phyloP scores from a whole-genome alignment of 1,139 yeast genomes.

The Blastobotrys buckinghamii region DNA sequence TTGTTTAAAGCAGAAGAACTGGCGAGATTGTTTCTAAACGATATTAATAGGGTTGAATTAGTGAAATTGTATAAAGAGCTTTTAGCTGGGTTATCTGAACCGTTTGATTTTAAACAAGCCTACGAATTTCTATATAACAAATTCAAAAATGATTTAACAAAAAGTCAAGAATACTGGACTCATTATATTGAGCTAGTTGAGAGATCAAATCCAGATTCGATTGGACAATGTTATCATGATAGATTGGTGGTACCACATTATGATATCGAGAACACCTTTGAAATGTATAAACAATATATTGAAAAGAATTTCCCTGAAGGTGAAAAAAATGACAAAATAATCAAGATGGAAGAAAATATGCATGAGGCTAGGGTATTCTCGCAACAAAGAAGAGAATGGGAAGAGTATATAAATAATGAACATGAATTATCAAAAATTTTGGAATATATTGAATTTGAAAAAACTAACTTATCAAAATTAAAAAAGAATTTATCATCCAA shows the following conservation, averaged over 20 bases:
- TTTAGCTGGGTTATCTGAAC: not conserved
- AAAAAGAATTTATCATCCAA: constrained; percentile 14
- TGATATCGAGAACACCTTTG: constrained; percentile 40
- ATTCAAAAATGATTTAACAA: not conserved
- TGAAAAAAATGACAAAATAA: too few species aligned
- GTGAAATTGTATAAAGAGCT: not conserved
- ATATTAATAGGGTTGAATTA: not conserved
- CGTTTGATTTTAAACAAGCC: not conserved
- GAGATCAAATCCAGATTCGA: too few species aligned
- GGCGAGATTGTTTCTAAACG: not conserved
- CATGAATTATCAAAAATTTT: constrained; percentile 22
- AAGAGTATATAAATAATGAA: constrained; percentile 9
- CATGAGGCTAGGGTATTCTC: too few species aligned
- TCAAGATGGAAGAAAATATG: too few species aligned
- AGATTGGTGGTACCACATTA: constrained; percentile 43
- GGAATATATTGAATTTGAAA: constrained; percentile 30
- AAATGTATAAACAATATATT: too few species aligned
- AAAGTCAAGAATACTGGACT: not conserved
- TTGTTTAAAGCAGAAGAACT: not conserved
- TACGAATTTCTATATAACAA: not conserved
- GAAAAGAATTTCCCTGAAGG: too few species aligned
- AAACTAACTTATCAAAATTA: constrained; percentile 7
- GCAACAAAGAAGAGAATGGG: constrained; percentile 23
- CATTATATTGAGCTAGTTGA: not conserved
- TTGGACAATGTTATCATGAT: constrained; percentile 30